Conservation (phyloP, 441 rosid genomes). For the Populus hybrid region DNA sequence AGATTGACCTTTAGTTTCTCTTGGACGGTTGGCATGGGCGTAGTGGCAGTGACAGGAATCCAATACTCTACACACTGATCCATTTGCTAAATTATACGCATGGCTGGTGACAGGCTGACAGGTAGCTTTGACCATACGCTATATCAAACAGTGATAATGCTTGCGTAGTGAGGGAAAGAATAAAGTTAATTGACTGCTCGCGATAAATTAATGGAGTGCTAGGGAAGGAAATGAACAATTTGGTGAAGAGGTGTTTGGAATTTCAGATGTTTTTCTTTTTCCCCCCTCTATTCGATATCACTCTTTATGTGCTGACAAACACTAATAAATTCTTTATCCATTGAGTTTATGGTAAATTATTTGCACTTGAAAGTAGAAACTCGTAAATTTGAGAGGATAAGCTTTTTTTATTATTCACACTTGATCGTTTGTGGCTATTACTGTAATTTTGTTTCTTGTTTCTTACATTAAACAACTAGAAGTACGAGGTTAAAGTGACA, state of each 20-base stretch:
- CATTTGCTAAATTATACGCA: background rate
- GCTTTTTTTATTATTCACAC: too few species aligned
- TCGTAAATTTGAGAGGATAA: too few species aligned
- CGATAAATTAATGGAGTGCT: background rate
- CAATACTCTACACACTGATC: background rate
- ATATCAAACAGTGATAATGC: background rate
- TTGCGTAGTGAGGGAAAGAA: background rate
- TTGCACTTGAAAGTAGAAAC: too few species aligned
- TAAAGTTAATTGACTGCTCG: background rate
- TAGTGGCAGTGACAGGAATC: background rate
- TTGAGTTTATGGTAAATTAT: too few species aligned
- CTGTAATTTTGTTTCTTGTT: too few species aligned
- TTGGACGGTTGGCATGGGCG: background rate
- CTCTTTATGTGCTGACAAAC: background rate
- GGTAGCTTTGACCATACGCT: background rate
- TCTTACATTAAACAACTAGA: too few species aligned
- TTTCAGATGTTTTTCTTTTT: background rate
- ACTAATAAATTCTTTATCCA: background rate
- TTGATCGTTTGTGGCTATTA: too few species aligned
- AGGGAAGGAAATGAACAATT: background rate
- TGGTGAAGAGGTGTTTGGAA: background rate
- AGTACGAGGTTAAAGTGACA: too few species aligned
- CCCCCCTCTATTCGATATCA: background rate
- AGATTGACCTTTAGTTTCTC: background rate
- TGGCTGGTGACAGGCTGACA: background rate